Evolutionary conservation across 2,329 filamentous ascomycete species (phyloP), one percentile per base, ranked within the genome.

Genomic region (Mariannaea sp.): DNA sequence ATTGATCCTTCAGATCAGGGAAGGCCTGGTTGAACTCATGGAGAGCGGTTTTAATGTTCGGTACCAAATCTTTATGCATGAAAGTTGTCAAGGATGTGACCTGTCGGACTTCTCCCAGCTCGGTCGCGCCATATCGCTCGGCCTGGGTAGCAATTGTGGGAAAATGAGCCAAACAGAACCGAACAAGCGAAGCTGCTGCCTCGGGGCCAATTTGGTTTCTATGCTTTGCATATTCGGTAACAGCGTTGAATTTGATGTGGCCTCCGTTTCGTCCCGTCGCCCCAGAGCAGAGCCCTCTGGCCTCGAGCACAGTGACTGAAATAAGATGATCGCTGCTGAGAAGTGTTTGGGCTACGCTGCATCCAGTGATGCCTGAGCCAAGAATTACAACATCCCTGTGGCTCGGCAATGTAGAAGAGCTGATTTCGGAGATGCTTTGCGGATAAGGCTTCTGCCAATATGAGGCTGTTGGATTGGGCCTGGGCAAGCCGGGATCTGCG

Each of bases 201-300:
- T 22, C 36, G n/a, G 36, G 19, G 3, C 36, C 36, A 14, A 39
- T 17, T 14, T 39, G 17, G 13, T 17, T 7, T 14, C 19, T 22
- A 10, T 39, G 36, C 7, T 39, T 39, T n/a, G 36, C 36, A 10
- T 39, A 39, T 19, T 39, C 36, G 17, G 36, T 39, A 13, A 39
- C 36, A 12, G 36, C 36, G 36, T 39, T 39, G 36, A 39, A 39
- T 14, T 39, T 39, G 17, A 39, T 13, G 19, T 39, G 36, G 3
- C 36, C 36, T 39, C 43, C 43, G 16, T 46, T 46, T 20, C 43
- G n/a, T 2, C 43, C 43, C 2, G 43, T 46, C 13, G 43, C 43
- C 6, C 43, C 32, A 7, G 43, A 46, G 22, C 43, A 46, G 3
- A 46, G 43, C 14, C 26, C 20, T 20, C 43, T 38, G 12, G 43